Conservation (phyloP, 352 stramenopile genomes). For the Phytophthora capsici region DNA sequence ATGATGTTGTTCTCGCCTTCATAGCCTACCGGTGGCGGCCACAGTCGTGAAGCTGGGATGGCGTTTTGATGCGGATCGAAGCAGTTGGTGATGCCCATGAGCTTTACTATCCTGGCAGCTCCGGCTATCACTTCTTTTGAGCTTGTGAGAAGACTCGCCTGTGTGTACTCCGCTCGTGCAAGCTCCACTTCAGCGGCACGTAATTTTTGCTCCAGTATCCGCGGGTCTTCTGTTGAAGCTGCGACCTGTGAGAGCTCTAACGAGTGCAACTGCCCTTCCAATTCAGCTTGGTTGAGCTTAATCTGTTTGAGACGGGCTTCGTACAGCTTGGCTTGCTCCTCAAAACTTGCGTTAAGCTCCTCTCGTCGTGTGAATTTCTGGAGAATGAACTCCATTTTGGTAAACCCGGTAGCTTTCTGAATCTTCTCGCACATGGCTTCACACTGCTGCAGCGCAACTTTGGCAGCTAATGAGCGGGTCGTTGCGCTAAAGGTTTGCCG, state of each 20-base stretch:
- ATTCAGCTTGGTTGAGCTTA: conserved; percentile 68
- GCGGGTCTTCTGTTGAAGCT: conserved; percentile 60
- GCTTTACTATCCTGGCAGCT: conserved; percentile 71
- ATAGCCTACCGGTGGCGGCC: conserved; percentile 61
- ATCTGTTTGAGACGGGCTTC: conserved; percentile 84
- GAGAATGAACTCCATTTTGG: conserved; percentile 78
- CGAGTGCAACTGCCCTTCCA: conserved; percentile 73
- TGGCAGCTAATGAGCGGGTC: conserved; percentile 67
- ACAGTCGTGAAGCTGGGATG: conserved; percentile 62
- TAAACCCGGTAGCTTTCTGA: conserved; percentile 79
- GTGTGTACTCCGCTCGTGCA: conserved; percentile 64
- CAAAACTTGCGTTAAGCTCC: conserved; percentile 81
- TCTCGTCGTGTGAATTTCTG: conserved; percentile 83
- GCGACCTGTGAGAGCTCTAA: conserved; percentile 71
- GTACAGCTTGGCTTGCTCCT: conserved; percentile 85
- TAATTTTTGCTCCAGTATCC: conserved; percentile 73
- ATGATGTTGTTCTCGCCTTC: conserved; percentile 55
- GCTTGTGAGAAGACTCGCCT: conserved; percentile 67
- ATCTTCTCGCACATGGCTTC: conserved; percentile 87
- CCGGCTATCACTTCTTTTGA: conserved; percentile 82
- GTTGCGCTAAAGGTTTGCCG: conserved; percentile 43
- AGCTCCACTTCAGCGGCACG: conserved; percentile 78
- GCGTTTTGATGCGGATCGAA: conserved; percentile 62
- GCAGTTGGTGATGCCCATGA: conserved; percentile 78
- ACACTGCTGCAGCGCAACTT: conserved; percentile 80